Evolutionary conservation across 192 early-diverging fungal genomes (phyloP), one percentile per base, ranked within the genome.

Genomic region (Umbelopsis ramanniana): DNA sequence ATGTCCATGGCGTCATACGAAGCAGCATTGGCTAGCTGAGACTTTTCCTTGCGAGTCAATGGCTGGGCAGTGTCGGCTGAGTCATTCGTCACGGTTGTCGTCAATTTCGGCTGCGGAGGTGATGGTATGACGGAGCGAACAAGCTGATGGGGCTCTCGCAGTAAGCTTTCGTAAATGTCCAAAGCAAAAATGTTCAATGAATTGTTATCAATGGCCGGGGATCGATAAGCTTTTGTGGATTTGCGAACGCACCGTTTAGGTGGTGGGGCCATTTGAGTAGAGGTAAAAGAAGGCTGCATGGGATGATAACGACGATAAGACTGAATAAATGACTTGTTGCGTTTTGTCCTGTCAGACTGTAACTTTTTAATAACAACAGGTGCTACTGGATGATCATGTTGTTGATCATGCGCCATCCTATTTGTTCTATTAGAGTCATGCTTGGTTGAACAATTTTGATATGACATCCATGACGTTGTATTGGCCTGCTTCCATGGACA

Each of bases 1-100:
- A 76, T 76, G 66, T 76, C 70, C n/a, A 76, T 57, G 38, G 70
- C 48, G 71, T 76, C 75, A 72, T 70, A 76, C 6, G 66, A 70
- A 24, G 70, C 35, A 37, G 75, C 70, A 46, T 55, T 52, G 24
- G 63, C 74, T 15, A 68, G 40, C 40, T 71, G 70, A 7, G 55
- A 14, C 35, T 75, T 75, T 24, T 63, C 55, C 12, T 60, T 72
- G 46, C 35, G 54, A 63, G 55, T 23, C 53, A 63, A 33, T 46
- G 70, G 70, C 10, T 37, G 55, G 29, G 53, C 43, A 4, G 70
- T 46, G 23, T 33, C 60, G 23, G 24, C 75, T 70, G 21, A 43
- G 55, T 29, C 24, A 43, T 43, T 43, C 66, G 40, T 72, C 55
- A 38, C 37, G 68, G n/a, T 21, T 46, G 68, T 23, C 69, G 35